These are phyloP conservation scores for Vanrija pseudolonga DNA, from an alignment of 1,284 basidiomycete genomes.

Conservation along the genomic window DNA sequence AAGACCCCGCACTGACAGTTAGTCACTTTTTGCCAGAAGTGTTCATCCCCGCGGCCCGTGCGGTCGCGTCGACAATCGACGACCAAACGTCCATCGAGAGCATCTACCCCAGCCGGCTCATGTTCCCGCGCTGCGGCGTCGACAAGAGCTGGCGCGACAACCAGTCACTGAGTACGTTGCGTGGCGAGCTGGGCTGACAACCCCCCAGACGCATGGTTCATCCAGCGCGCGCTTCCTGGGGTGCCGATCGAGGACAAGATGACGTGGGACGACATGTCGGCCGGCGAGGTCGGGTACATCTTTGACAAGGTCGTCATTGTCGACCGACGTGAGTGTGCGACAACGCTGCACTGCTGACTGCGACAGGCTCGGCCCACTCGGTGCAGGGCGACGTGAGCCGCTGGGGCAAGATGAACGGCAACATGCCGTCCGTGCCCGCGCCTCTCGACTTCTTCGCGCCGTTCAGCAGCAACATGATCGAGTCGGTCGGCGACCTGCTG, in stretches of 20 bases:
- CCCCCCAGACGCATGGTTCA: slow-evolving; percentile 36
- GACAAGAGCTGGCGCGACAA: slow-evolving; percentile 36
- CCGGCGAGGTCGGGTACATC: slow-evolving; percentile 28
- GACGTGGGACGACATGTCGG: slow-evolving; percentile 30
- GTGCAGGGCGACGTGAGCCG: slow-evolving; percentile 24
- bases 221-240: slow-evolving; percentile 31
- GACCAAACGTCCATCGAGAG: neutral
- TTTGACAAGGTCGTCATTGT: slow-evolving; percentile 44
- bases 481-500: slow-evolving; percentile 18
- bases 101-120: slow-evolving; percentile 26
- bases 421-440: slow-evolving; percentile 20
- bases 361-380: slow-evolving; percentile 38
- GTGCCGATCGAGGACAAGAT: slow-evolving; percentile 35
- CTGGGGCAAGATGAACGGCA: slow-evolving; percentile 47
- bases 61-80: slow-evolving; percentile 13
- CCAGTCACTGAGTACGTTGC: slow-evolving; percentile 28
- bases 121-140: slow-evolving; percentile 33
- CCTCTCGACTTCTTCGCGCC: slow-evolving; percentile 31
- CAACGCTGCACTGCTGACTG: neutral
- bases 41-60: slow-evolving; percentile 31
- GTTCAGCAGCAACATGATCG: slow-evolving; percentile 23
- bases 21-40: slow-evolving; percentile 38
- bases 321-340: slow-evolving; percentile 37
- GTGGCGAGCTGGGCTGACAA: neutral
- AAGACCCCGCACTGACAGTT: neutral